A percentile compares a stretch with the other conserved stretches of the same genome.
Evolutionary conservation across 805 yeast species (phyloP).

Genomic region (Candida sonorensis): DNA sequence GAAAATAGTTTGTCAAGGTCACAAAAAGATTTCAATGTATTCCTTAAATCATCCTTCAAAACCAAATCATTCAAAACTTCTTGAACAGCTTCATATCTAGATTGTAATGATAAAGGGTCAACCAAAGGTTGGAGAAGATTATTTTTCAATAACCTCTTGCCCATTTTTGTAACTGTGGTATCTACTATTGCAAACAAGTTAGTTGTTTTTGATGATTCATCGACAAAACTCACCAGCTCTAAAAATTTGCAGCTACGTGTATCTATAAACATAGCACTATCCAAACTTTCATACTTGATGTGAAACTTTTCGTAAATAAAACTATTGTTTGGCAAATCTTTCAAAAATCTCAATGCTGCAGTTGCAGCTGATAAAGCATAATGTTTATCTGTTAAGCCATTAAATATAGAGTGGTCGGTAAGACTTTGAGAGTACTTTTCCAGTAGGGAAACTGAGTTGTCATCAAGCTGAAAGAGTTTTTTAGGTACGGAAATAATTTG

Average conservation of each 20-base stretch:
- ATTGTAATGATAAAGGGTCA: conserved; percentile 27
- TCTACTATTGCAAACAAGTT: conserved; percentile 33
- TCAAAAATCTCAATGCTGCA: conserved; percentile 26
- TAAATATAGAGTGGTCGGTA: too few relatives aligned
- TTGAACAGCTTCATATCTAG: conserved; percentile 31
- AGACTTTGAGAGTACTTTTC: too few relatives aligned
- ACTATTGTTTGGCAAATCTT: conserved; percentile 7
- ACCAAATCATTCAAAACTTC: conserved; percentile 25
- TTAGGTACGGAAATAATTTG: conserved; percentile 21
- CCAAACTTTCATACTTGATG: conserved; percentile 31
- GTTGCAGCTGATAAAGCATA: conserved; percentile 28
- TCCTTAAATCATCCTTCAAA: conserved; percentile 12
- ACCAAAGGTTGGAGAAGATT: conserved; percentile 44
- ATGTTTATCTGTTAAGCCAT: conserved; percentile 21
- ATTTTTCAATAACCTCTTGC: conserved; percentile 32
- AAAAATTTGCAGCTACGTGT: conserved; percentile 30
- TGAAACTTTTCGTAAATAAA: conserved; percentile 26
- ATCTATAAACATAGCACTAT: conserved; percentile 38
- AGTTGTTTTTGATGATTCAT: conserved; percentile 20
- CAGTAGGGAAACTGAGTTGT: too few relatives aligned
- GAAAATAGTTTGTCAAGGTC: conserved; percentile 38
- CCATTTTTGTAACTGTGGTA: conserved; percentile 40
- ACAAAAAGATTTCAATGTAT: conserved; percentile 22
- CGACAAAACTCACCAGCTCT: conserved; percentile 31
- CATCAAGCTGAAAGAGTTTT: conserved; percentile 18